phyloP scores from a whole-genome alignment of 2,329 filamentous ascomycete genomes.

The Colletotrichum horii region DNA sequence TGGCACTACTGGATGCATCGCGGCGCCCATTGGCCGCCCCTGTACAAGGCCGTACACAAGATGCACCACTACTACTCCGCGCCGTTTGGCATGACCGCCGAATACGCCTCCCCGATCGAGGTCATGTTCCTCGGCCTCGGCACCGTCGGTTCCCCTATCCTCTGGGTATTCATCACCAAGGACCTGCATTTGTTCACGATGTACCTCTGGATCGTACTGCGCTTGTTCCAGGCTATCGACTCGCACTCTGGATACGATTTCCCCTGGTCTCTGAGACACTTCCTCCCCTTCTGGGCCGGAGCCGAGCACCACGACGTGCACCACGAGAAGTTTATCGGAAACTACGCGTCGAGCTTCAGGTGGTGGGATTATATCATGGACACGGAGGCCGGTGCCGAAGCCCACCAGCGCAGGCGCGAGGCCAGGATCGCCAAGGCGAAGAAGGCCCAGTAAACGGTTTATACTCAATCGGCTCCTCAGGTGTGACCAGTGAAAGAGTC shows the following conservation, averaged over 20 bases:
- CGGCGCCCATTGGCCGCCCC: constrained; percentile 87
- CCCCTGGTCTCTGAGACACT: constrained; percentile 93
- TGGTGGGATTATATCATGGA: constrained; percentile 98
- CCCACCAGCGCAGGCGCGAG: constrained; percentile 82
- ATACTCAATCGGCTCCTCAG: neutral
- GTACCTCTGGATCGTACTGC: constrained; percentile 94
- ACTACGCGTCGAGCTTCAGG: constrained; percentile 96
- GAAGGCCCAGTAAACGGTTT: constrained; percentile 67
- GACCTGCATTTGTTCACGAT: constrained; percentile 96
- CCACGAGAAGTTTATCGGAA: constrained; percentile 98
- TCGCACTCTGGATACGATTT: constrained; percentile 98
- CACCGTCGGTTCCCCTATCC: constrained; percentile 79
- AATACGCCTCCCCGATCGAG: constrained; percentile 97
- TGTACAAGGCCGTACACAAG: constrained; percentile 98
- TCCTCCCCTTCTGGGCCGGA: constrained; percentile 97
- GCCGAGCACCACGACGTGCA: constrained; percentile 96
- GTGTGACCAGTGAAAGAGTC: neutral
- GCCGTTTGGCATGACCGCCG: constrained; percentile 95
- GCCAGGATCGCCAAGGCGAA: constrained; percentile 72
- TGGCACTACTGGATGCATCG: constrained; percentile 99
- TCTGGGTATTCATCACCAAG: constrained; percentile 82
- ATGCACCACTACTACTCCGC: constrained; percentile 99
- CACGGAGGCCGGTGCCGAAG: constrained; percentile 90
- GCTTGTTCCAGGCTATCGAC: constrained; percentile 97
- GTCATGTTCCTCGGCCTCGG: constrained; percentile 93